Evolutionary conservation across 2,329 filamentous ascomycete genomes (phyloP), one percentile per base, ranked within the genome.

Genomic region (Cladophialophora exuberans): DNA sequence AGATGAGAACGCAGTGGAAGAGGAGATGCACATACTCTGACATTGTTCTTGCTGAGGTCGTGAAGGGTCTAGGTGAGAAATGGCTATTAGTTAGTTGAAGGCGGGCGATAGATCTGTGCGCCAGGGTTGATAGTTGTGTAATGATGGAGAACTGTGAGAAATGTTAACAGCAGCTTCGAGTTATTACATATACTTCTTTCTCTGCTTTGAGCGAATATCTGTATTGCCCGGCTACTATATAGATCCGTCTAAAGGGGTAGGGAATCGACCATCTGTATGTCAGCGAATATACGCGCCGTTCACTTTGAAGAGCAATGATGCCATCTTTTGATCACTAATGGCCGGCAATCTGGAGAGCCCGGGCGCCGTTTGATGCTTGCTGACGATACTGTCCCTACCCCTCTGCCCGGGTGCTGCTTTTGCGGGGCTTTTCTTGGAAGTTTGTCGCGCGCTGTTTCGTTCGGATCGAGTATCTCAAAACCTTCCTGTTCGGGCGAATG

Each of bases 251-350:
- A 49, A 49, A 49, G 35, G 30, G 46, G 46, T 35, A 30, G 22
- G 33, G 39, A 41, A 26, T 4, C n/a, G n/a, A n/a, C n/a, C n/a
- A 11, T 11, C 30, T 22, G 10, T 15, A 23, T 20, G 10, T 39
- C 36, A n/a, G n/a, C 9, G 15, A 13, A 17, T 39, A 41, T 49
- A 41, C 46, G 46, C 46, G 46, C 46, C 17, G 18, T 31, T 4
- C 13, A 41, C 39, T 2, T 25, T n/a, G 30, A 20, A 26, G 7
- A 41, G 15, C n/a, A 25, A 10, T n/a, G n/a, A n/a, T n/a, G n/a
- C n/a, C n/a, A n/a, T n/a, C n/a, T n/a, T n/a, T 25, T 53, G 51
- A 42, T 53, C 41, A 53, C 33, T 52, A 52, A 52, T 52, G 23
- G 30, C 22, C 30, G 4, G 15, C 15, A 46, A 28, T 13, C 17